Base-by-base conservation (phyloP, 1,284 basidiomycete species). In the Gastroboletus turbinatus region DNA sequence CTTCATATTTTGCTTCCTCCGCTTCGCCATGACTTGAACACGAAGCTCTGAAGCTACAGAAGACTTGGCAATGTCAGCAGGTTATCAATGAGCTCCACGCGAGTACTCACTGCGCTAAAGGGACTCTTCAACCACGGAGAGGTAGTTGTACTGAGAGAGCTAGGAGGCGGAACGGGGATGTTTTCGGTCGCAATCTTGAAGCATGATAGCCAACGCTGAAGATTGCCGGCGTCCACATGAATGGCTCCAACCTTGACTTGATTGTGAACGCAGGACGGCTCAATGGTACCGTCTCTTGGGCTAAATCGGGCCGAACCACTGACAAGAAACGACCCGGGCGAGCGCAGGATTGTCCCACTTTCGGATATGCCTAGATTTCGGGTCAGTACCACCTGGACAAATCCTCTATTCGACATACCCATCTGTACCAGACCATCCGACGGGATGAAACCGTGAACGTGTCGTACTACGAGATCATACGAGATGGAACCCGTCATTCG, bases 401-500 rank as follows among this genome's bases (percentile, higher is more conserved):
- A 42, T 1, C 8, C 9, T 49, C 19, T 30, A 23, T 56, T 19
- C 16, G 46, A 53, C 58, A 39, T 56, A 78, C 79, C 73, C 52
- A 65, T 61, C 40, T 65, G 59, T 32, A 51, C 16, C 25, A 55
- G 42, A 55, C 50, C 47, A 43, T 56, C 56, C 21, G 50, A 45
- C 11, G 67, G 59, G 33, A 69, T 76, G 43, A 67, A 77, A 8
- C 82, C 83, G 48, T 73, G 67, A 32, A 88, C 68, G 51, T 79
- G 76, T 45, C 74, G 74, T 46, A 87, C 65, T 38, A 74, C 78
- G 30, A 90, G 67, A 39, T 77, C 74, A 47, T 88, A 66, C 3
- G 76, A 76, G 2, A 79, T 79, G 19, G 75, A 76, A 27, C 83
- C 86, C 55, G 79, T 79, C 42, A 82, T 84, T 47, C 77, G 78